Percentiles rank a stretch among this genome's conserved stretches.
phyloP scores from a whole-genome alignment of 2,329 filamentous ascomycete genomes.

The Verruconis gallopava region DNA sequence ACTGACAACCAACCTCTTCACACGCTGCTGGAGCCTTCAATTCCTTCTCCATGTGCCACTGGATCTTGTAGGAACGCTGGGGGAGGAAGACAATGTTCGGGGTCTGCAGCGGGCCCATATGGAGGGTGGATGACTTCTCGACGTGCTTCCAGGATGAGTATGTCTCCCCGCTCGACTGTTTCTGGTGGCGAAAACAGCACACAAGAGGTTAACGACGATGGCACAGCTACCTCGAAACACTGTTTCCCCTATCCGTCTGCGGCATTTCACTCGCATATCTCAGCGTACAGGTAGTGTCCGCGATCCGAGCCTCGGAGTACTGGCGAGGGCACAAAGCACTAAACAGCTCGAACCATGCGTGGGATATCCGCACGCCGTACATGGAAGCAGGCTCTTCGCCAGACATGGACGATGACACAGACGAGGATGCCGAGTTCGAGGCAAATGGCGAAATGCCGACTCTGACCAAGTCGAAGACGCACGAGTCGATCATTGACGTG shows the following conservation, averaged over 20 bases:
- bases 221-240: slow-evolving; percentile 60
- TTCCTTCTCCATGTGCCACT: no score
- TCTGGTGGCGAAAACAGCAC: not conserved
- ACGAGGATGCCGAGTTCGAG: slow-evolving; percentile 36
- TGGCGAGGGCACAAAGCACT: slow-evolving; percentile 46
- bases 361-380: slow-evolving; percentile 21
- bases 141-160: slow-evolving; percentile 54
- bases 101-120: slow-evolving; percentile 4
- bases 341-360: slow-evolving; percentile 30
- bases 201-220: slow-evolving; percentile 5
- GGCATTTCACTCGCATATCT: slow-evolving; percentile 58
- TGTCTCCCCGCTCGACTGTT: slow-evolving; percentile 23
- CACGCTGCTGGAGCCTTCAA: no score
- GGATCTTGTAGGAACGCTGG: not conserved
- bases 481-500: slow-evolving; percentile 48
- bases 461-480: slow-evolving; percentile 36
- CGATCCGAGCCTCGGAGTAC: slow-evolving; percentile 40
- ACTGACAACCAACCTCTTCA: no score
- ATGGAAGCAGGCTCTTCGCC: slow-evolving; percentile 15
- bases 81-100: slow-evolving; percentile 1
- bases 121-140: slow-evolving; percentile 43
- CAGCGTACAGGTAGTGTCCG: slow-evolving; percentile 42
- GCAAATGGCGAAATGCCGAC: slow-evolving; percentile 40
- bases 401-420: slow-evolving; percentile 31
- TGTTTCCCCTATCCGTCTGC: slow-evolving; percentile 64